Evolutionary conservation across 1,284 basidiomycete genomes (phyloP), one percentile per base, ranked within the genome.

Genomic region (Blastosporella zonata): DNA sequence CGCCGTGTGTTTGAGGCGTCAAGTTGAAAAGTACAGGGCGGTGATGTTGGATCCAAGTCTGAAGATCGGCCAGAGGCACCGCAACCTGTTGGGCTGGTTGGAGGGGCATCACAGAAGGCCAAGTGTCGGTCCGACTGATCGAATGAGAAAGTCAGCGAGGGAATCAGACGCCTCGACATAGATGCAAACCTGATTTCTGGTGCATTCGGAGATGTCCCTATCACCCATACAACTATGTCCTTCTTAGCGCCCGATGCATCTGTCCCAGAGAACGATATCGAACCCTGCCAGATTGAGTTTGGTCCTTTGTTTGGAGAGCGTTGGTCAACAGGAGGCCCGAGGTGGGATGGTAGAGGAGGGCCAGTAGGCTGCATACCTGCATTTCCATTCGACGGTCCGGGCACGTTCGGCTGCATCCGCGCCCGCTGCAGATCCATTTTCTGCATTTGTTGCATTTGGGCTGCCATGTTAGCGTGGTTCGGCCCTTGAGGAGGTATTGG

Each of bases 361-460:
- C 40, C 48, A 23, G 28, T n/a, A 27, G 45, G 23, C 13, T 52
- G 39, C 49, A 51, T 45, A 22, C 22, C 31, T 17, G 40, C 29
- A 15, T 31, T 38, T 17, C 22, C 27, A 42, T 35, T 47, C 18
- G 42, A 43, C 2, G 36, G 36, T 6, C 39, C 47, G 15, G 42
- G 23, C 45, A 49, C 38, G 5, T 39, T 39, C 17, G 38, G 37
- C 18, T 55, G 50, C 34, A 55, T 47, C 13, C 44, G 46, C 20
- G 49, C 48, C 3, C 52, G 54, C 9, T 55, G 47, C 47, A 65
- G 67, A 59, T 75, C 57, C 47, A 77, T 58, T 56, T 79, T 81
- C 54, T 77, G 73, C 71, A 80, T 74, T 55, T 82, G 82, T 15
- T 77, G 73, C 71, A 80, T 74, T 55, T 82, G 82, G 12, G 68